A percentile compares a stretch with the other conserved stretches of the same genome.
These are phyloP conservation scores for Xylariaceae sp. DNA, from an alignment of 2,329 filamentous ascomycete species.

Conservation along the genomic window DNA sequence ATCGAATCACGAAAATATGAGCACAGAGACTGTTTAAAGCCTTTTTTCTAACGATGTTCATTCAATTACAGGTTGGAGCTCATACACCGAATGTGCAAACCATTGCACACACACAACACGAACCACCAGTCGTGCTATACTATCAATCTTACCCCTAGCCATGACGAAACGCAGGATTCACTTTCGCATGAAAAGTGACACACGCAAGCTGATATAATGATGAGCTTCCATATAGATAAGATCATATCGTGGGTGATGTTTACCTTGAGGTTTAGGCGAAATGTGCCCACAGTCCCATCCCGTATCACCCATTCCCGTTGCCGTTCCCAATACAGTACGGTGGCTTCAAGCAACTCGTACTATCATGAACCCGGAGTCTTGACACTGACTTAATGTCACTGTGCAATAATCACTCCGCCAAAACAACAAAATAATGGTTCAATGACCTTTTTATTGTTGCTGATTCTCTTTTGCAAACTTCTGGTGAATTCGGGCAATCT, in stretches of 20 bases:
- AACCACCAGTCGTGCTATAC: neutral
- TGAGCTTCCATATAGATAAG: constrained; percentile 25
- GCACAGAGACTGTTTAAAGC: too few relatives aligned
- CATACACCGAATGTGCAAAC: neutral
- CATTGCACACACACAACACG: neutral
- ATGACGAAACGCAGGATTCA: constrained; percentile 2
- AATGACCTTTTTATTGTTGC: constrained; percentile 12
- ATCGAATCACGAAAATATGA: too few relatives aligned
- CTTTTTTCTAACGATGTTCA: too few relatives aligned
- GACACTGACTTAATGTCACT: neutral
- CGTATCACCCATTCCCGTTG: neutral
- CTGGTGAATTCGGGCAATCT: constrained; percentile 63
- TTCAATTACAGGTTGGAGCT: neutral
- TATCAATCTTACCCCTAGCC: constrained; percentile 2
- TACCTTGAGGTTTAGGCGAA: constrained; percentile 19
- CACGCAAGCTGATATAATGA: constrained; percentile 18
- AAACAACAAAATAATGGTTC: neutral
- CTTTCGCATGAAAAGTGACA: constrained; percentile 1
- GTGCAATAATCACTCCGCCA: neutral
- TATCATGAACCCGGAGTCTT: neutral
- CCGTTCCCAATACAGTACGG: neutral
- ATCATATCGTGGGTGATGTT: constrained; percentile 27
- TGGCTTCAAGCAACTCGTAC: neutral
- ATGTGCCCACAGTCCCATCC: neutral
- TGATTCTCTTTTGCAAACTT: constrained; percentile 43